Evolutionary conservation across 345 rosid genomes (phyloP).

Genomic region (Triadica sebifera): DNA sequence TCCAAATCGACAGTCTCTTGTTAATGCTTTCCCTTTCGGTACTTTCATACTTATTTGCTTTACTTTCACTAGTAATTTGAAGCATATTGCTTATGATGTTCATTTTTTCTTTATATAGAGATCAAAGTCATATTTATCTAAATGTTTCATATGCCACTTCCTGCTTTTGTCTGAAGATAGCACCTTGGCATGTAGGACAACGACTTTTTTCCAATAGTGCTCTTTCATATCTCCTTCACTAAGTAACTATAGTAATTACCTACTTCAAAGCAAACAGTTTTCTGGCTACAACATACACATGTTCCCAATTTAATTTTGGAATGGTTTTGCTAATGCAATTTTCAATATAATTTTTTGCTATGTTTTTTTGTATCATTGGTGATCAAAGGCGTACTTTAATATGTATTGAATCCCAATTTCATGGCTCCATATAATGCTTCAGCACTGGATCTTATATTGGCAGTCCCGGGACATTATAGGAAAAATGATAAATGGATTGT

Average conservation of each 20-base stretch:
- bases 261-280: background rate
- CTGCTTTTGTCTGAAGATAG: no score
- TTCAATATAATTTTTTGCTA: background rate
- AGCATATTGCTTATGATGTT: background rate
- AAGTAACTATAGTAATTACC: background rate
- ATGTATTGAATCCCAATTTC: background rate
- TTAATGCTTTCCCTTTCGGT: background rate
- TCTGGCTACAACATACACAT: background rate
- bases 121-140: no score
- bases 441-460: no score
- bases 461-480: no score
- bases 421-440: background rate
- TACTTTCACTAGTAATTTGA: background rate
- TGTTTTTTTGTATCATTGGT: background rate
- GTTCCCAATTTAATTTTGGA: background rate
- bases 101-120: no score
- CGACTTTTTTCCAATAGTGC: no score
- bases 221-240: background rate
- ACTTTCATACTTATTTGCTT: background rate
- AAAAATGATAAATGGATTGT: no score
- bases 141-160: no score
- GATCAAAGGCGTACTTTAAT: background rate
- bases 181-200: no score
- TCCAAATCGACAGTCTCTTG: no score
- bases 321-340: background rate